Base-by-base conservation (phyloP, 2,329 filamentous ascomycete species). In the Sclerotinia trifoliorum region DNA sequence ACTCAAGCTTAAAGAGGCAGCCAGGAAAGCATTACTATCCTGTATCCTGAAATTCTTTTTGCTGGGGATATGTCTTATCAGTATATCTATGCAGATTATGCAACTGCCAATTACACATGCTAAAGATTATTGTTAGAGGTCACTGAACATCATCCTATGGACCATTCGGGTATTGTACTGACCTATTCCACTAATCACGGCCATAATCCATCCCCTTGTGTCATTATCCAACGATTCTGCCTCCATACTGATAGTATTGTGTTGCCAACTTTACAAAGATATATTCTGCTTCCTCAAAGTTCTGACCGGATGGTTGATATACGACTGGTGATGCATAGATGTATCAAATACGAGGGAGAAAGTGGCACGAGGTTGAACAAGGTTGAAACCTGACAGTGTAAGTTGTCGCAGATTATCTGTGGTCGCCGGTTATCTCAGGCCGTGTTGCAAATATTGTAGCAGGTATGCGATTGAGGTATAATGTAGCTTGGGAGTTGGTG, bases 181-280 rank as follows among this genome's bases (percentile, higher is more conserved):
- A 89, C 87, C 87, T 71, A 88, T 80, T 66, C 93, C 88, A 77
- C 93, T 96, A 79, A 94, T 92, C 72, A 93, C 83, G 76, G 85
- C 89, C 91, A 98, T 92, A 74, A 98, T 90, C 94, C 94, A 98
- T 75, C 95, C 94, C 72, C 93, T 88, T 71, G 90, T 90, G 81
- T 98, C 94, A 81, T 94, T 95, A 78, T 88, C 85, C 72, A 90
- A 68, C 1, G 48, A 62, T 1, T 67, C 24, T 51, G 58, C 55
- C 60, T 72, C 71, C 73, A 74, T 74, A 49, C 71, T 65, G 15
- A 65, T 19, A 13, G 26, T 32, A n/a, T 24, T 35, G 55, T 39
- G 35, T 26, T 39, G 35, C 46, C 58, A 61, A 29, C 29, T 55
- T 3, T 39, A 13, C 19, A 4, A 39, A 19, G 60, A 62, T 62